Percentiles rank a stretch among this genome's conserved stretches.
phyloP scores from a whole-genome alignment of 2,329 filamentous ascomycete species.

The Epichloe gansuensis region DNA sequence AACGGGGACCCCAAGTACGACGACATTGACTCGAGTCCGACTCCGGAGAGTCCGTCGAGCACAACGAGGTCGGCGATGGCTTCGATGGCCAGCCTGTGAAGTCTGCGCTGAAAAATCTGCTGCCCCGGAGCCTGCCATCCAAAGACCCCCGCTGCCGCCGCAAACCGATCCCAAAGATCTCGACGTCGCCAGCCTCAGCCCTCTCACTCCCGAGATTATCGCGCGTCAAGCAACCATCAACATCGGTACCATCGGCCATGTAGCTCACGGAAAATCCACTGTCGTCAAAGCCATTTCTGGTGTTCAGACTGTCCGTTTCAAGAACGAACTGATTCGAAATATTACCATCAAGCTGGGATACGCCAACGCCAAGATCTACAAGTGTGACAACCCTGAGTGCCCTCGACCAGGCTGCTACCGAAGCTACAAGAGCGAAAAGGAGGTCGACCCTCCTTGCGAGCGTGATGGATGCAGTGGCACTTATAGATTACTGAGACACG shows the following conservation, averaged over 20 bases:
- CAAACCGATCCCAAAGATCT: conserved; percentile 89
- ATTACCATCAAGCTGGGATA: conserved; percentile 99
- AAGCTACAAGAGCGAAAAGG: conserved; percentile 98
- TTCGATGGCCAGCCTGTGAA: conserved; percentile 58
- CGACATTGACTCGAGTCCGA: conserved; percentile 61
- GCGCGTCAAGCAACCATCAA: conserved; percentile 97
- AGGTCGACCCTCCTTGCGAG: conserved; percentile 93
- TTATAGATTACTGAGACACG: conserved; percentile 81
- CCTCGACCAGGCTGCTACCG: conserved; percentile 90
- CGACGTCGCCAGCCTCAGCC: conserved; percentile 67
- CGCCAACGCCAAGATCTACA: conserved; percentile 98
- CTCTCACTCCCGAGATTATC: conserved; percentile 92
- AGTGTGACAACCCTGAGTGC: conserved; percentile 87
- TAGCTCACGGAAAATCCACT: conserved; percentile 97
- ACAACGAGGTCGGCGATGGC: conserved; percentile 46
- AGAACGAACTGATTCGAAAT: conserved; percentile 98
- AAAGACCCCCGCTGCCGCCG: conserved; percentile 51
- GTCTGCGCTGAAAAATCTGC: conserved; percentile 71
- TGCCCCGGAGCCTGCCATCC: conserved; percentile 42
- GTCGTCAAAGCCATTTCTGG: conserved; percentile 99
- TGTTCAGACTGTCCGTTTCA: conserved; percentile 97
- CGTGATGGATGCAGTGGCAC: conserved; percentile 79
- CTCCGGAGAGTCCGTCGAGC: conserved; percentile 51
- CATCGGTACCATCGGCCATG: conserved; percentile 95
- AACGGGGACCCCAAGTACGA: conserved; percentile 53